Base-by-base conservation (phyloP, 495 filamentous ascomycete genomes). In the Astrocystis sublimbata region DNA sequence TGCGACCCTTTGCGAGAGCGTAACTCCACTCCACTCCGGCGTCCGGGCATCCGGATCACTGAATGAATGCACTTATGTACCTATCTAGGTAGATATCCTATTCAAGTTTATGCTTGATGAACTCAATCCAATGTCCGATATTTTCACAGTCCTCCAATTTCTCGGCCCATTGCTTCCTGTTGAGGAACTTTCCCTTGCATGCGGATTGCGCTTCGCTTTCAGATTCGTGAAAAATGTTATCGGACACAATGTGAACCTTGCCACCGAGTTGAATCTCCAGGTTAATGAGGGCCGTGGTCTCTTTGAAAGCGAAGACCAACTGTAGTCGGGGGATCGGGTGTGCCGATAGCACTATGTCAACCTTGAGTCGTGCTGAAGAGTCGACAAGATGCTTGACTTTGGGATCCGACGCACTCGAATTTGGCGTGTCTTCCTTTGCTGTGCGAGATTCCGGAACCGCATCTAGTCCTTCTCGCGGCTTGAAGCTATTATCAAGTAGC, bases 191-290 rank as follows among this genome's bases (percentile, higher is more conserved):
- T n/a, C 53, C 43, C 26, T 64, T 65, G 15, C 57, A 41, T 45
- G 55, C 59, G 28, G 24, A 52, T 6, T 46, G 61, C 17, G 6
- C n/a, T 24, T 49, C 60, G 31, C 26, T 40, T 23, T 64, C 52
- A 15, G 43, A 21, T 43, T 71, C 67, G 9, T 65, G 62, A 41
- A 81, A 65, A 42, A 81, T 67, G 43, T 79, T 75, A 49, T 80
- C 76, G 8, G 71, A 65, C 9, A 76, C 72, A 30, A 82, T 71
- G 3, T 75, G 70, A 6, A 92, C 78, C 3, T 75, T 76, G 1
- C 86, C 89, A 63, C 89, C 88, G 40, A 83, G 73, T 17, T 83
- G 82, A 24, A 92, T 80, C 64, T 86, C 85, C 30, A 92, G 78
- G 53, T 73, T 73, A 24, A 86, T 63, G 59, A 76, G 73, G 0